These are phyloP conservation scores for Coemansia sp. DNA, from an alignment of 192 early-diverging fungal genomes.

Conservation along the genomic window DNA sequence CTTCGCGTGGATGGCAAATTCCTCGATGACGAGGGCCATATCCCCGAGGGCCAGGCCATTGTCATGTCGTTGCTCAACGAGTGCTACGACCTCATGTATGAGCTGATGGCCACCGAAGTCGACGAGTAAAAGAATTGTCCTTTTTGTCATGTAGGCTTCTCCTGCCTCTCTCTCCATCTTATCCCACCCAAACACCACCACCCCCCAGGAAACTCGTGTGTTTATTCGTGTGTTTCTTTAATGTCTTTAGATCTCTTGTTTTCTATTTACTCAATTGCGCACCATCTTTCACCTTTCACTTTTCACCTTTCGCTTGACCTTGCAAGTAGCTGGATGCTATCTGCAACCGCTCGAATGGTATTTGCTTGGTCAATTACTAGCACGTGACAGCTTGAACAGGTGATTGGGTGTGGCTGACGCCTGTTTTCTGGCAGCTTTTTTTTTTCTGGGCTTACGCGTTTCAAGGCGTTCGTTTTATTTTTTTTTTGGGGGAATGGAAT, in stretches of 20 bases:
- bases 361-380: neutral
- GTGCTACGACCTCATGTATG: slow-evolving; percentile 83
- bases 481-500: neutral
- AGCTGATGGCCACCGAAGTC: slow-evolving; percentile 63
- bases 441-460: neutral
- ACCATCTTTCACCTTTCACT: neutral
- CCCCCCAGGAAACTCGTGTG: neutral
- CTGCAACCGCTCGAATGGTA: too few species aligned
- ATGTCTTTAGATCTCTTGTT: neutral
- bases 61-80: slow-evolving; percentile 70
- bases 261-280: neutral
- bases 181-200: neutral
- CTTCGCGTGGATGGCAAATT: slow-evolving; percentile 84
- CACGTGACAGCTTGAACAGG: neutral
- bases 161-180: slow-evolving; percentile 1
- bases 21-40: slow-evolving; percentile 72
- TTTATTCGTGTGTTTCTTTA: too few species aligned
- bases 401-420: slow-evolving; percentile 5
- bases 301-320: neutral
- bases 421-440: neutral
- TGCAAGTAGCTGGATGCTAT: too few species aligned
- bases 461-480: too few species aligned
- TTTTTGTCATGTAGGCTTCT: neutral
- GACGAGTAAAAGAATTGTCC: slow-evolving; percentile 41
- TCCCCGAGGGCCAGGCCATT: slow-evolving; percentile 85